A percentile compares a stretch with the other conserved stretches of the same genome.
phyloP scores from a whole-genome alignment of 2,329 filamentous ascomycete species.

The Sclerotinia borealis region DNA sequence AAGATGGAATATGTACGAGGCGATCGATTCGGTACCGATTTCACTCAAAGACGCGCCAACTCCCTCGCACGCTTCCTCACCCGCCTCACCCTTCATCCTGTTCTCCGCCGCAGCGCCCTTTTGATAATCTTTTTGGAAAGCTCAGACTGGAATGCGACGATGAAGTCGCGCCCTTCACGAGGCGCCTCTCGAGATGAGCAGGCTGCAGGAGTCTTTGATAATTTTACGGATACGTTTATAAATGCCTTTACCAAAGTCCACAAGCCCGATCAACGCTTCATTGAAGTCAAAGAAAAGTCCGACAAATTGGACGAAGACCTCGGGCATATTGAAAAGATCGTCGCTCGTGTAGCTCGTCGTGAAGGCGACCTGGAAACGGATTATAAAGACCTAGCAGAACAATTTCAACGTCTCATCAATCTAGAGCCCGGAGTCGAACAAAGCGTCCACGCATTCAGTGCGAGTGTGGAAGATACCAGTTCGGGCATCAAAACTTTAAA shows the following conservation, averaged over 20 bases:
- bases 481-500: conserved; percentile 73
- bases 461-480: conserved; percentile 77
- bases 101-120: conserved; percentile 75
- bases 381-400: conserved; percentile 81
- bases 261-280: conserved; percentile 89
- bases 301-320: conserved; percentile 95
- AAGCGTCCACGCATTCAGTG: conserved; percentile 78
- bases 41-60: conserved; percentile 80
- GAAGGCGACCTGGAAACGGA: conserved; percentile 84
- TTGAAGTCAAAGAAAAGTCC: conserved; percentile 86
- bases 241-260: conserved; percentile 97
- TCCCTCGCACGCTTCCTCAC: conserved; percentile 88
- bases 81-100: conserved; percentile 80
- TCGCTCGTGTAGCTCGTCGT: conserved; percentile 79
- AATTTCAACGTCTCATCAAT: conserved; percentile 88
- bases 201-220: conserved; percentile 77
- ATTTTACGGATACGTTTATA: conserved; percentile 91
- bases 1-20: conserved; percentile 98
- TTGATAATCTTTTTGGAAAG: conserved; percentile 89
- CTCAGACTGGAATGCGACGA: conserved; percentile 92
- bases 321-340: conserved; percentile 89
- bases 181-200: conserved; percentile 48
- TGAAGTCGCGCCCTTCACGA: conserved; percentile 70
- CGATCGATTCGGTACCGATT: conserved; percentile 90
- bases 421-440: conserved; percentile 83